Percentiles rank a stretch among this genome's conserved stretches.
Conservation (phyloP, 176 grass and related monocot genomes). For the Lolium multiflorum region DNA sequence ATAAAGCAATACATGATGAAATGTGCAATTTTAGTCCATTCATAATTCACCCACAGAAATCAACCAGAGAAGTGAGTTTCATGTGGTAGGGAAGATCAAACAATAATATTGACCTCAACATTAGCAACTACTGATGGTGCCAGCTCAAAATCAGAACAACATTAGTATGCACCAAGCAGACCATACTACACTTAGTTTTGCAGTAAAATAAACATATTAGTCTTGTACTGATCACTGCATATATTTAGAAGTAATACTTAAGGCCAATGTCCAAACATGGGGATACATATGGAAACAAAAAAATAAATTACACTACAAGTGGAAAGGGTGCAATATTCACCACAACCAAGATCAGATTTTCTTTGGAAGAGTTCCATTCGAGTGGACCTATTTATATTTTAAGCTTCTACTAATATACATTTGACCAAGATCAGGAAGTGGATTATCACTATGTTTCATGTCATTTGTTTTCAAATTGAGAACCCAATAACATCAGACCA, state of each 20-base stretch:
- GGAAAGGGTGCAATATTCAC: background rate
- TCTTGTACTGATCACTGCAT: background rate
- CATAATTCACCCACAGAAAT: conserved; percentile 2
- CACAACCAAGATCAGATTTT: background rate
- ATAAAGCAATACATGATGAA: background rate
- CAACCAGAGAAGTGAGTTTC: conserved; percentile 15
- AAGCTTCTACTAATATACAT: background rate
- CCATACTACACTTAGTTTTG: background rate
- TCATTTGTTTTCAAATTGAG: background rate
- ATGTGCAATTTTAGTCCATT: background rate
- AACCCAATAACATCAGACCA: background rate
- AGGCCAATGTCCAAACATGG: background rate
- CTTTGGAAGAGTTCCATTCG: background rate
- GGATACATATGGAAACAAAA: background rate
- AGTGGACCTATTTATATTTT: background rate
- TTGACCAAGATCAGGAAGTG: background rate
- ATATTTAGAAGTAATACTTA: background rate
- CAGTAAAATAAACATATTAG: background rate
- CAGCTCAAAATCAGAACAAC: background rate
- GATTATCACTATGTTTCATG: background rate
- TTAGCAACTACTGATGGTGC: background rate
- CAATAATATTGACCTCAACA: background rate
- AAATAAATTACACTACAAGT: background rate
- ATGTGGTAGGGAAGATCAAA: conserved; percentile 1
- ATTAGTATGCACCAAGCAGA: background rate